phyloP scores from a whole-genome alignment of 345 rosid species.

The Chamaenerion angustifolium region DNA sequence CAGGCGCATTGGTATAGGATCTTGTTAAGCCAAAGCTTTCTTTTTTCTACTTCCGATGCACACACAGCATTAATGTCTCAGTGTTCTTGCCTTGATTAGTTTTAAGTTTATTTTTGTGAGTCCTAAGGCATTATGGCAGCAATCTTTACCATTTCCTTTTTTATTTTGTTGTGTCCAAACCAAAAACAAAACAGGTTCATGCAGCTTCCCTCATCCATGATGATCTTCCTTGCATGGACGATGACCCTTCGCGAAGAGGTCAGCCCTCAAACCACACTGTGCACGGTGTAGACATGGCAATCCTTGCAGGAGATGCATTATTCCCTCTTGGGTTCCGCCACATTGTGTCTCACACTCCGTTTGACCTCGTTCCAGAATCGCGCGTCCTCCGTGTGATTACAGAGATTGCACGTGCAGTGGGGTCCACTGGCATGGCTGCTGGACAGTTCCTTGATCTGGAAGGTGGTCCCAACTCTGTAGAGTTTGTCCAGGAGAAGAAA shows the following conservation, averaged over 20 bases:
- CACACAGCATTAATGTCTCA: too few species aligned
- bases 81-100: too few species aligned
- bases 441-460: constrained; percentile 90
- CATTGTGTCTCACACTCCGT: constrained; percentile 66
- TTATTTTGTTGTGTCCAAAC: too few species aligned
- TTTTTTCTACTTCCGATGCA: too few species aligned
- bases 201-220: constrained; percentile 86
- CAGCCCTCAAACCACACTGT: constrained; percentile 76
- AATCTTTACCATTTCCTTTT: too few species aligned
- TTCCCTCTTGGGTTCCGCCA: constrained; percentile 89
- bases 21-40: too few species aligned
- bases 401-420: constrained; percentile 87
- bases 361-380: constrained; percentile 50
- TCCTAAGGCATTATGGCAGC: too few species aligned
- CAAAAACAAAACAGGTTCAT: constrained; percentile 46
- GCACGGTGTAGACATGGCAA: constrained; percentile 68
- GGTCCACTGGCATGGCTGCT: constrained; percentile 93
- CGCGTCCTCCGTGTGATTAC: constrained; percentile 58
- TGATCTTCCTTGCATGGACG: constrained; percentile 95
- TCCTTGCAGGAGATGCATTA: constrained; percentile 93
- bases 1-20: too few species aligned
- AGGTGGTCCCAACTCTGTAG: constrained; percentile 46
- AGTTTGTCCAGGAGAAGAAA: constrained; percentile 73
- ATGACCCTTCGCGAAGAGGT: constrained; percentile 71
- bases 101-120: not conserved